Evolutionary conservation across 1,139 yeast genomes (phyloP).

Genomic region (Saccharomycopsis hybrid): DNA sequence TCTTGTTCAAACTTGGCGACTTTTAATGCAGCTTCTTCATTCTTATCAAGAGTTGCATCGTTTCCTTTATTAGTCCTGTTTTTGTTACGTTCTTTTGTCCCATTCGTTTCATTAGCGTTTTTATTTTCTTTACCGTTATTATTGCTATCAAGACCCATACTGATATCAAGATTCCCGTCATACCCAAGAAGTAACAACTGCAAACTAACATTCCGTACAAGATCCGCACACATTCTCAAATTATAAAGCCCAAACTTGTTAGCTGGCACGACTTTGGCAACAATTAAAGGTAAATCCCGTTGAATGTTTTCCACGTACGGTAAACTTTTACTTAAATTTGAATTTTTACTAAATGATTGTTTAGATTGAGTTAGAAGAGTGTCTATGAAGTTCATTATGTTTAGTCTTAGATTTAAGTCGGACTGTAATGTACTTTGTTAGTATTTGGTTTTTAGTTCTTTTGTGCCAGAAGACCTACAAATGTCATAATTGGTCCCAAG

Average conservation of each 20-base stretch:
- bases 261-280: constrained; percentile 46
- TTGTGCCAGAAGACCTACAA: too few relatives aligned
- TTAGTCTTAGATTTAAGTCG: constrained; percentile 57
- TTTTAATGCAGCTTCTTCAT: neutral
- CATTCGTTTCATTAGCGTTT: too few relatives aligned
- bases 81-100: too few relatives aligned
- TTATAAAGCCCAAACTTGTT: constrained; percentile 43
- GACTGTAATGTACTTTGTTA: too few relatives aligned
- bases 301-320: constrained; percentile 45
- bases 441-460: too few relatives aligned
- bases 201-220: constrained; percentile 3
- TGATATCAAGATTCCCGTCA: too few relatives aligned
- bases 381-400: constrained; percentile 64
- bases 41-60: constrained; percentile 6
- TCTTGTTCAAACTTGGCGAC: constrained; percentile 35
- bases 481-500: too few relatives aligned
- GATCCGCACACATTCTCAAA: constrained; percentile 30
- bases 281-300: constrained; percentile 39
- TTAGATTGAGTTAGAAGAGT: constrained; percentile 38
- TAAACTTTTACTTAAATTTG: constrained; percentile 25
- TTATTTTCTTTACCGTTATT: too few relatives aligned
- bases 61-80: too few relatives aligned
- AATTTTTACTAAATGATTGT: constrained; percentile 22
- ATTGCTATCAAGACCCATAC: too few relatives aligned
- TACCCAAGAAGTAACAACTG: too few relatives aligned